Conservation (phyloP, 345 rosid genomes). For the Carallia pectinifolia region DNA sequence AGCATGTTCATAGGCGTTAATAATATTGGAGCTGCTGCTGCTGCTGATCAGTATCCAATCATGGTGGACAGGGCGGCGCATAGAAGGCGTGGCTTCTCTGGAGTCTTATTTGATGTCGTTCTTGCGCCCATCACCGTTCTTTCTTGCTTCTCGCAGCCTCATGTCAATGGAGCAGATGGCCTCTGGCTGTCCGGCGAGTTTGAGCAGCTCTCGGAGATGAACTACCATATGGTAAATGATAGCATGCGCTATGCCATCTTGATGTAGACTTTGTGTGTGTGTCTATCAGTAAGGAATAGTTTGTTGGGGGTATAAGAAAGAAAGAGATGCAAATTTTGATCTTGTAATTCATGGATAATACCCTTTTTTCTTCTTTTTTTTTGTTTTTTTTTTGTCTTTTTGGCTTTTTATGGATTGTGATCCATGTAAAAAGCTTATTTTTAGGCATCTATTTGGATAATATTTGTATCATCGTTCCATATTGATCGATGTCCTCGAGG, state of each 20-base stretch:
- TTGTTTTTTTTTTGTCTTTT: no score
- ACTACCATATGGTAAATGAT: constrained; percentile 83
- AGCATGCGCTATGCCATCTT: constrained; percentile 90
- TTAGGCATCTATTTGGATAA: no score
- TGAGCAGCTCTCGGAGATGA: constrained; percentile 62
- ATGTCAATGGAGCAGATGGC: constrained; percentile 58
- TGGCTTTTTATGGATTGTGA: background rate
- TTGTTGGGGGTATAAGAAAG: background rate
- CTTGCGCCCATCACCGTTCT: constrained; percentile 51
- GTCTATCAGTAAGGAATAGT: background rate
- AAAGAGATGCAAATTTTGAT: constrained; percentile 18
- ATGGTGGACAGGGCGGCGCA: constrained; percentile 11
- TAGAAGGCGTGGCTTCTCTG: constrained; percentile 38
- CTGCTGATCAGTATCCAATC: constrained; percentile 9
- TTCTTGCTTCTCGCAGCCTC: constrained; percentile 74
- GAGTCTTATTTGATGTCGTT: constrained; percentile 32
- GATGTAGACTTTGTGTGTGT: constrained; percentile 43
- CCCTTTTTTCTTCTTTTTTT: background rate
- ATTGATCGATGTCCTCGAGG: no score
- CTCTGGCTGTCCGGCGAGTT: constrained; percentile 72
- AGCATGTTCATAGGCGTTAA: constrained; percentile 31
- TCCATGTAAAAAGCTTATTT: constrained; percentile 4
- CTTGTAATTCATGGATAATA: background rate
- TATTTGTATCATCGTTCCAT: no score
- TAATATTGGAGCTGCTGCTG: constrained; percentile 14